phyloP scores from a whole-genome alignment of 139 green algal genomes.

The Eudorina sp. region DNA sequence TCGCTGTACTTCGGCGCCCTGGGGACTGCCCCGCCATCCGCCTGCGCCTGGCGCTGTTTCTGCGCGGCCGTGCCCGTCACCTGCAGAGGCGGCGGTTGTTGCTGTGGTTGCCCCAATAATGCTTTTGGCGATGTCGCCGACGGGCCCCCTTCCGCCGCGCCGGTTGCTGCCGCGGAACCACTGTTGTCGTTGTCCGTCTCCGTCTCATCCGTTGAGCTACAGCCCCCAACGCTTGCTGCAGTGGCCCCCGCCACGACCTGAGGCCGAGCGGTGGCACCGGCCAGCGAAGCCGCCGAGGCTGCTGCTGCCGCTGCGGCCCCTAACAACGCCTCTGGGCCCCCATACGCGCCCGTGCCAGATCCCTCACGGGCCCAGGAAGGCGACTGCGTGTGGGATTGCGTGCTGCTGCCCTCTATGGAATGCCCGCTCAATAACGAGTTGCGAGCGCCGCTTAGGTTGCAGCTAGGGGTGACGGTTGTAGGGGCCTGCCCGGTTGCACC shows the following conservation, averaged over 20 bases:
- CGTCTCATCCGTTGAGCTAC: slow-evolving; percentile 44
- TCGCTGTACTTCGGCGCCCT: too few species aligned
- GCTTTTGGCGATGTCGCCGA: slow-evolving; percentile 21
- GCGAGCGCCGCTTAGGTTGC: not conserved
- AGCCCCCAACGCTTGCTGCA: slow-evolving; percentile 16
- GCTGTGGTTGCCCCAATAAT: not conserved
- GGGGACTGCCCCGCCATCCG: not conserved
- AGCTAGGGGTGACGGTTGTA: not conserved
- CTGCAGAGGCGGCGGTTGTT: not conserved
- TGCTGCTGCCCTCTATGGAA: not conserved
- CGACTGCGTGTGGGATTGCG: not conserved
- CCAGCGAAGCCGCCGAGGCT: not conserved
- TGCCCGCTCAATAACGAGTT: slow-evolving; percentile 5
- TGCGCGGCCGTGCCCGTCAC: not conserved
- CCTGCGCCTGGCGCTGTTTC: not conserved
- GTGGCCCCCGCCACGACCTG: not conserved
- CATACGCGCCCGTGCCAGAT: not conserved
- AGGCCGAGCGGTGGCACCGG: not conserved
- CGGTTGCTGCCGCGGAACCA: not conserved
- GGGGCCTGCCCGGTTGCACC: not conserved
- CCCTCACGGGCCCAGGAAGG: not conserved
- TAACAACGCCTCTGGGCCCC: not conserved
- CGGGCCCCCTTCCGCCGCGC: not conserved
- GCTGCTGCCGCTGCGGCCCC: not conserved
- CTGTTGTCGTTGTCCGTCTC: slow-evolving; percentile 8